Evolutionary conservation across 345 rosid species (phyloP).

Genomic region (Arabidopsis arenosa): DNA sequence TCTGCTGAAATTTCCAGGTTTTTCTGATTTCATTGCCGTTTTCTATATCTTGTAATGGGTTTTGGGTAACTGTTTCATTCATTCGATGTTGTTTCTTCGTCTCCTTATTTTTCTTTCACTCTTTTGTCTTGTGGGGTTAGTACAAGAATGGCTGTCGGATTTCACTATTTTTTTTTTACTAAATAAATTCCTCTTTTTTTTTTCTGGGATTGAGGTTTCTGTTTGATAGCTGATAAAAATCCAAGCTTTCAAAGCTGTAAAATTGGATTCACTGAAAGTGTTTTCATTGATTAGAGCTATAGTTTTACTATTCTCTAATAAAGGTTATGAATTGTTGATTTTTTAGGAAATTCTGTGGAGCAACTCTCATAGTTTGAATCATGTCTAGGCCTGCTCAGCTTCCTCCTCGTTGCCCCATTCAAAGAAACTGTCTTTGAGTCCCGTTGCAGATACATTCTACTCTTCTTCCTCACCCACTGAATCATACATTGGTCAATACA

Average conservation of each 20-base stretch:
- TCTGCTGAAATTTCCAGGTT: neutral
- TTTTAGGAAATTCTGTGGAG: neutral
- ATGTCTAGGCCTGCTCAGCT: constrained; percentile 79
- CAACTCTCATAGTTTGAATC: constrained; percentile 15
- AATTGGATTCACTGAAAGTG: neutral
- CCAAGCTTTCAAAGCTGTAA: neutral
- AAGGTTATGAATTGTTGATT: constrained; percentile 16
- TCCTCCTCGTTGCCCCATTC: constrained; percentile 75
- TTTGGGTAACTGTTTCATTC: constrained; percentile 59
- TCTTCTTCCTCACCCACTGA: constrained; percentile 43
- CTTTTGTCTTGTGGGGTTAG: constrained; percentile 46
- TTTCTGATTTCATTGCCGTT: neutral
- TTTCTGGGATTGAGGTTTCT: constrained; percentile 25
- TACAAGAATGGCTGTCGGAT: constrained; percentile 39
- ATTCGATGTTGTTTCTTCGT: constrained; percentile 11
- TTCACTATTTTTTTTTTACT: neutral
- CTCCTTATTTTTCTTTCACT: neutral
- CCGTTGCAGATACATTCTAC: constrained; percentile 42
- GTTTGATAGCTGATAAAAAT: constrained; percentile 37
- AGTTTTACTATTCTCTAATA: constrained; percentile 17
- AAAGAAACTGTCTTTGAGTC: constrained; percentile 50
- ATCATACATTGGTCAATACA: constrained; percentile 45
- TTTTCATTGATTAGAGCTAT: neutral
- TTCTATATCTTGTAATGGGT: constrained; percentile 30
- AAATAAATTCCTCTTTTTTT: neutral